Base-by-base conservation (phyloP, 2,329 filamentous ascomycete species). In the Huntiella decipiens region DNA sequence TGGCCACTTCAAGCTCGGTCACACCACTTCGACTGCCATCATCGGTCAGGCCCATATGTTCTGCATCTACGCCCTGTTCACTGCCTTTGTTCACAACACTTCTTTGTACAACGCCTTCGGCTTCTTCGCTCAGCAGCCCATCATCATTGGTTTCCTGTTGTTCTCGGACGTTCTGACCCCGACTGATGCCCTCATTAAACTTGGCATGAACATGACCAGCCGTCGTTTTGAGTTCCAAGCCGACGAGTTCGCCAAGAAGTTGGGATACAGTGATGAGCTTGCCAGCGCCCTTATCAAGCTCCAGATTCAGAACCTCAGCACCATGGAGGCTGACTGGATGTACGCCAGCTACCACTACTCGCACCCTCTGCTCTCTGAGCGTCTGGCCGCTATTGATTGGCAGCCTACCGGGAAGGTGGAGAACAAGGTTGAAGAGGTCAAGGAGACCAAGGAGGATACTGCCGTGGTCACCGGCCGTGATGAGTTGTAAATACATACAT, bases 261-360 rank as follows among this genome's bases (percentile, higher is more conserved):
- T 95, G 7, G 91, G 91, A 45, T 95, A 88, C 65, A 75, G 79
- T 44, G 66, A 74, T 39, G 79, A 95, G 61, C 77, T 98, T 44
- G 85, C 87, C 38, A 71, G 76, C 52, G 91, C 85, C 16, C 74
- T 98, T 52, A 86, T 98, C 66, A 95, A 95, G 68, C 81, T 98
- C 44, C 92, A 98, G 65, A 85, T 95, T 57, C 87, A 96, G 68
- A 98, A 98, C 60, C 71, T 98, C 54, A 93, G 85, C 63, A 92
- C 84, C 51, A 96, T 98, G 88, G 91, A 98, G 56, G 91, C 91
- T 22, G 92, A 98, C 64, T 93, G 83, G 82, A 77, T 95, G 73
- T 98, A 93, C 63, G 91, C 91, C 45, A 92, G 81, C 64, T 98
- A 96, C 70, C 87, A 98, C 66, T 95, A 92, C 71, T 95, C 88